phyloP scores from a whole-genome alignment of 73 alveolate species.

The Paramecium biaurelia region DNA sequence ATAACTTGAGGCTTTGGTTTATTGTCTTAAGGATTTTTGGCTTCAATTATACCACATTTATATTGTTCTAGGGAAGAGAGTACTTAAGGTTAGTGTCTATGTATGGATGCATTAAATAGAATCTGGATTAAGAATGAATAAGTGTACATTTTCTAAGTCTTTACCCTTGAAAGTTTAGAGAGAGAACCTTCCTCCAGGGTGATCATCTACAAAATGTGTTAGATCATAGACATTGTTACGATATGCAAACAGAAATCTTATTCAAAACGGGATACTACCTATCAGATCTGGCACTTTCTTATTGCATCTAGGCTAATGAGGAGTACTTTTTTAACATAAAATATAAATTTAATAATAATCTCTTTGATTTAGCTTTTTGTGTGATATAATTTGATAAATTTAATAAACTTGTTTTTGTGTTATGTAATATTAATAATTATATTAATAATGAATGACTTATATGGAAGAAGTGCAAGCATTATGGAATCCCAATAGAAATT shows the following conservation, averaged over 20 bases:
- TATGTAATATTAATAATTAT: background rate
- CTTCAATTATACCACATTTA: conserved; percentile 20
- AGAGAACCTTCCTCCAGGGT: conserved; percentile 47
- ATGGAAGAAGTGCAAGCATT: conserved; percentile 48
- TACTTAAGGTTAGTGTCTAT: background rate
- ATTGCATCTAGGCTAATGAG: background rate
- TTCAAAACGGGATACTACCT: conserved; percentile 26
- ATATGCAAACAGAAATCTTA: conserved; percentile 21
- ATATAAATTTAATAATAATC: background rate
- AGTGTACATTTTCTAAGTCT: background rate
- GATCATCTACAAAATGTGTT: conserved; percentile 7
- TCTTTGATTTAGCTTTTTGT: background rate
- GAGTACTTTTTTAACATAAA: background rate
- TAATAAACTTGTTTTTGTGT: background rate
- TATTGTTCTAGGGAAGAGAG: background rate
- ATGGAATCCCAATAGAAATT: conserved; percentile 54
- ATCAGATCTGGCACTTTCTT: background rate
- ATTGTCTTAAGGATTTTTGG: background rate
- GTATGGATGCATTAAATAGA: conserved; percentile 25
- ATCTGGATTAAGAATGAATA: background rate
- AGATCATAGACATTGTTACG: conserved; percentile 35
- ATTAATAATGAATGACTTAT: conserved; percentile 7
- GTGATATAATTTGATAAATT: background rate
- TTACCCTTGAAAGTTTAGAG: background rate
- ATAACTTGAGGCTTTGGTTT: background rate